Percentiles rank a stretch among this genome's conserved stretches.
Conservation (phyloP, 2,329 filamentous ascomycete species). For the Amesomyces nigricolor region DNA sequence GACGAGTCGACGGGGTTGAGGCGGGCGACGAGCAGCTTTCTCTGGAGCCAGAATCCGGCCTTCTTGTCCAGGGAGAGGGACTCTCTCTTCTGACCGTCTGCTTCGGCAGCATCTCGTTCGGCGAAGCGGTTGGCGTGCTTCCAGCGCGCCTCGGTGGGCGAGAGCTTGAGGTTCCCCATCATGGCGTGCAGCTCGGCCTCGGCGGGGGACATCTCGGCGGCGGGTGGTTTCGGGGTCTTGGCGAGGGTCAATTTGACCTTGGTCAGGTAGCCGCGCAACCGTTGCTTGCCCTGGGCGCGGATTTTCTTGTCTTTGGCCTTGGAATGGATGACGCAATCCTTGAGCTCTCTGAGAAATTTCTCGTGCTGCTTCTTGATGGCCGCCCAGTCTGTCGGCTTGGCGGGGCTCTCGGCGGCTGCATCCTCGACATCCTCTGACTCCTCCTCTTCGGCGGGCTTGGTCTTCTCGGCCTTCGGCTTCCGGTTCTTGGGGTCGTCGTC, state of each 20-base stretch:
- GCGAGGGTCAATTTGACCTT: constrained; percentile 59
- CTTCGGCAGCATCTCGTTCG: neutral
- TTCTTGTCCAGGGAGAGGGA: neutral
- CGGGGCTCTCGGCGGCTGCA: constrained; percentile 16
- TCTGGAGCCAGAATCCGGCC: constrained; percentile 46
- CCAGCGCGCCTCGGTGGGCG: constrained; percentile 28
- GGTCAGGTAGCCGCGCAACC: constrained; percentile 66
- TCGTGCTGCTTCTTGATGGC: constrained; percentile 34
- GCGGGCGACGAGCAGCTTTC: constrained; percentile 47
- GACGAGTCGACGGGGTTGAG: constrained; percentile 69
- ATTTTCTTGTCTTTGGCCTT: constrained; percentile 36
- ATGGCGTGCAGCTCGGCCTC: constrained; percentile 47
- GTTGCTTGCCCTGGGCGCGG: constrained; percentile 67
- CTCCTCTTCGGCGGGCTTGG: constrained; percentile 23
- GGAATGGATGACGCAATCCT: constrained; percentile 38
- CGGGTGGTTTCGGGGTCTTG: constrained; percentile 40
- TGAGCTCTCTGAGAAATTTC: constrained; percentile 44
- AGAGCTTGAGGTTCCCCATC: constrained; percentile 34
- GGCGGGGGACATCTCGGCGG: constrained; percentile 38
- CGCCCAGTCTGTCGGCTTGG: constrained; percentile 27
- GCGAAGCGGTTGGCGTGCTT: constrained; percentile 32
- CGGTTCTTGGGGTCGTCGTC: constrained; percentile 12
- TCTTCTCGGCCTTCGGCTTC: neutral
- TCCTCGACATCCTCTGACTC: constrained; percentile 22
- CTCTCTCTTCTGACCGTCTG: neutral